These are phyloP conservation scores for Lepidium didymum DNA, from an alignment of 345 rosid genomes.

Conservation along the genomic window DNA sequence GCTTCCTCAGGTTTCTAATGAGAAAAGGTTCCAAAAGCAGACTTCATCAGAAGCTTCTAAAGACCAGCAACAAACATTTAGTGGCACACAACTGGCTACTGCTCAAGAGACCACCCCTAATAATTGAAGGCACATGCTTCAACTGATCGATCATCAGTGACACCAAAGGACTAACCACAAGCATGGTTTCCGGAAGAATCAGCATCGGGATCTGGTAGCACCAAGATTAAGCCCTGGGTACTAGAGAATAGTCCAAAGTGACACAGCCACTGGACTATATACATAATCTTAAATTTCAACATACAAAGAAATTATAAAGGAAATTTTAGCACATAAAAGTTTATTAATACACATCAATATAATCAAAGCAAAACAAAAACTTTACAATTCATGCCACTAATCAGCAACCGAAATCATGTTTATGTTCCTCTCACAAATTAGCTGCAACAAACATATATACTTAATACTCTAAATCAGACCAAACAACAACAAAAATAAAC, in stretches of 20 bases:
- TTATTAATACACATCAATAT: slow-evolving; percentile 11
- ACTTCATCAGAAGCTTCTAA: not conserved
- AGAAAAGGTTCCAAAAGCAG: not conserved
- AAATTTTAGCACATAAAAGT: not conserved
- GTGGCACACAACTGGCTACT: slow-evolving; percentile 58
- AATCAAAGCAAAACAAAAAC: slow-evolving; percentile 21
- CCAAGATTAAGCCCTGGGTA: too few species aligned
- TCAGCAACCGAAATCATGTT: slow-evolving; percentile 4
- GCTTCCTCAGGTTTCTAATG: slow-evolving; percentile 69
- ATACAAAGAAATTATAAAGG: not conserved
- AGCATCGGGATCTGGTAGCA: slow-evolving; percentile 86
- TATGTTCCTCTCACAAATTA: slow-evolving; percentile 20
- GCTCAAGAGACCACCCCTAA: slow-evolving; percentile 67
- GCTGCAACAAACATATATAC: slow-evolving; percentile 16
- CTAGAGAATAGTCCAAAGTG: too few species aligned
- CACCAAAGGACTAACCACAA: slow-evolving; percentile 45
- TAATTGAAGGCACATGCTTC: slow-evolving; percentile 64
- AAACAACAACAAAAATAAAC: not conserved
- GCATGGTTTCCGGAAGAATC: slow-evolving; percentile 64
- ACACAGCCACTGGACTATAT: too few species aligned
- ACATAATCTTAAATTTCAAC: too few species aligned
- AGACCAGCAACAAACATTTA: not conserved
- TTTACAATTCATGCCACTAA: slow-evolving; percentile 33
- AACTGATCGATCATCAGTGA: slow-evolving; percentile 95
- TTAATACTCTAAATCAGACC: slow-evolving; percentile 5